phyloP scores from a whole-genome alignment of 345 rosid species.

The Linum usitatissimum region DNA sequence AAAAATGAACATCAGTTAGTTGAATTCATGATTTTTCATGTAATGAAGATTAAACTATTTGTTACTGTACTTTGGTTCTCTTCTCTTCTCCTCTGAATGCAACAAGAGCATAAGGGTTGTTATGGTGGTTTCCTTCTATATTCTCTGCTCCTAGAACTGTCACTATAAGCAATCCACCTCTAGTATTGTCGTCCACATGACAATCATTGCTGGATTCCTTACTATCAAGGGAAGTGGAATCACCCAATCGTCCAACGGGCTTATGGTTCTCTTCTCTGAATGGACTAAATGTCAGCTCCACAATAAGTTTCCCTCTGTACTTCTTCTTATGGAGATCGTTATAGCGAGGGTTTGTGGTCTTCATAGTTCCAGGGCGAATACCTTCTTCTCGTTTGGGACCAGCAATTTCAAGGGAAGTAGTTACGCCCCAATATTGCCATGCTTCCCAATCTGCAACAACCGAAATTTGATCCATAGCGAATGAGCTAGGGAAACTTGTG shows the following conservation, averaged over 20 bases:
- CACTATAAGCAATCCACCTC: slow-evolving; percentile 34
- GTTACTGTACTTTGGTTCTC: slow-evolving; percentile 34
- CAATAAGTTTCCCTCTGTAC: slow-evolving; percentile 28
- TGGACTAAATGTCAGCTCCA: slow-evolving; percentile 32
- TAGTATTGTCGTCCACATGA: slow-evolving; percentile 5
- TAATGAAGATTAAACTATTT: no score
- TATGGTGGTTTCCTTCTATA: slow-evolving; percentile 38
- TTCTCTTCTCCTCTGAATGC: slow-evolving; percentile 39
- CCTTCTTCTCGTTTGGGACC: slow-evolving; percentile 21
- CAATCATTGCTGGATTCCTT: slow-evolving; percentile 1
- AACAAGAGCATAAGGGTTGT: slow-evolving; percentile 33
- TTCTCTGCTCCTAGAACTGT: slow-evolving; percentile 32
- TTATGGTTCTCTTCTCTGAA: slow-evolving; percentile 30
- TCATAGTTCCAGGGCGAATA: slow-evolving; percentile 29
- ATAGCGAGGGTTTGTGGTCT: slow-evolving; percentile 27
- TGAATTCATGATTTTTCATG: no score
- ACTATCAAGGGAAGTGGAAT: slow-evolving; percentile 6
- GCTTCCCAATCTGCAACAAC: slow-evolving; percentile 33
- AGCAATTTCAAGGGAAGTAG: slow-evolving; percentile 31
- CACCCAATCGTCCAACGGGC: slow-evolving; percentile 14
- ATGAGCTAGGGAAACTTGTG: neutral
- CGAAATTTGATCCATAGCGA: no score
- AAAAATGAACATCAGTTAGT: neutral
- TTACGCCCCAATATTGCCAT: slow-evolving; percentile 48
- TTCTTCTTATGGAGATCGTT: slow-evolving; percentile 32